Evolutionary conservation across 192 early-diverging fungal species (phyloP).

Genomic region (Backusella westeae): DNA sequence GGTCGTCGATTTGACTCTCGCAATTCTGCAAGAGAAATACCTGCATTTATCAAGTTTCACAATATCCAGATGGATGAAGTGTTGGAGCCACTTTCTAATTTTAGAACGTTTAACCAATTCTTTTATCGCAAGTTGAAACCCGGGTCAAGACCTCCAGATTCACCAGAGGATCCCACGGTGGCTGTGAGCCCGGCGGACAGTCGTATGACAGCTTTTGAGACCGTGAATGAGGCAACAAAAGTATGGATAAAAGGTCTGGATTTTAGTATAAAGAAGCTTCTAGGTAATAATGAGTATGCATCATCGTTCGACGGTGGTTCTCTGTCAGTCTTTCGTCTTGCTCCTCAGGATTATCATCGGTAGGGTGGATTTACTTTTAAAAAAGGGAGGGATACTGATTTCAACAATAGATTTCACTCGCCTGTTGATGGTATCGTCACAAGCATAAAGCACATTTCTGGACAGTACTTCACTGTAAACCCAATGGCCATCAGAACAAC

Average conservation of each 20-base stretch:
- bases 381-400: neutral
- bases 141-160: conserved; percentile 45
- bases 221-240: conserved; percentile 55
- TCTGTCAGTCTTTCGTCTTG: conserved; percentile 73
- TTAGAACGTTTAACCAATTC: conserved; percentile 82
- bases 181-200: conserved; percentile 74
- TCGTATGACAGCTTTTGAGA: conserved; percentile 66
- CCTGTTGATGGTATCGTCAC: conserved; percentile 68
- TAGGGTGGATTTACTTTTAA: conserved; percentile 8
- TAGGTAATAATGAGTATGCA: conserved; percentile 48
- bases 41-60: conserved; percentile 72
- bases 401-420: conserved; percentile 42
- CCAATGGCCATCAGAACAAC: conserved; percentile 75
- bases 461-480: conserved; percentile 81
- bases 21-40: conserved; percentile 58
- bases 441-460: conserved; percentile 49
- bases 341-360: conserved; percentile 86
- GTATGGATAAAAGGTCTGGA: conserved; percentile 83
- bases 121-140: conserved; percentile 82
- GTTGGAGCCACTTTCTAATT: conserved; percentile 62
- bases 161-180: conserved; percentile 50
- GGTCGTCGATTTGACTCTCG: conserved; percentile 72
- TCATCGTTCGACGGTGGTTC: conserved; percentile 58
- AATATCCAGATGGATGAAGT: conserved; percentile 65
- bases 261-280: conserved; percentile 61